Conservation (phyloP, 2,329 filamentous ascomycete species). For the Oidium heveae region DNA sequence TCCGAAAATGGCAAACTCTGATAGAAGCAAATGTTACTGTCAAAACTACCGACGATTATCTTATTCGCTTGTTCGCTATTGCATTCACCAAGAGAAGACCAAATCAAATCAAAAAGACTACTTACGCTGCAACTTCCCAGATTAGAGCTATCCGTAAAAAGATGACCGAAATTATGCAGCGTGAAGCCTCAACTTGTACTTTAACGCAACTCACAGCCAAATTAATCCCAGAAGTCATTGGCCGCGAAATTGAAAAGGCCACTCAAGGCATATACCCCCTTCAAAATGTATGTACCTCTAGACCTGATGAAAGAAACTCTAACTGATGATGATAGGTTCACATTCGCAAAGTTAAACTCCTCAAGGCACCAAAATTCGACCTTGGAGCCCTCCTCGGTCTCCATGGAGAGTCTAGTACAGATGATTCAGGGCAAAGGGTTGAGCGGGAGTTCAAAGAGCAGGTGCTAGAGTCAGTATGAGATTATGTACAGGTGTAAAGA, state of each 20-base stretch:
- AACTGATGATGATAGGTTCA: slow-evolving; percentile 41
- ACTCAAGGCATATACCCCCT: slow-evolving; percentile 99
- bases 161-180: slow-evolving; percentile 98
- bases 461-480: slow-evolving; percentile 83
- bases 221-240: slow-evolving; percentile 98
- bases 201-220: slow-evolving; percentile 92
- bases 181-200: slow-evolving; percentile 84
- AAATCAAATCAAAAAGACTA: slow-evolving; percentile 99
- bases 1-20: slow-evolving; percentile 98
- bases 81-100: slow-evolving; percentile 97
- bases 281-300: slow-evolving; percentile 54
- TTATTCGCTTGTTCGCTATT: slow-evolving; percentile 95
- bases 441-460: slow-evolving; percentile 99
- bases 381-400: slow-evolving; percentile 86
- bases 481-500: not conserved
- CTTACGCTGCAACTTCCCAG: slow-evolving; percentile 89
- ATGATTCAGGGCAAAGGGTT: slow-evolving; percentile 95
- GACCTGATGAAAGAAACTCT: slow-evolving; percentile 2
- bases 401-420: slow-evolving; percentile 88
- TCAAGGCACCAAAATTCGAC: slow-evolving; percentile 98
- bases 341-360: slow-evolving; percentile 99
- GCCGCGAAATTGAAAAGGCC: slow-evolving; percentile 98
- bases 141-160: slow-evolving; percentile 97
- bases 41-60: slow-evolving; percentile 99
- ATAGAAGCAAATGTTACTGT: slow-evolving; percentile 99